A percentile compares a stretch with the other conserved stretches of the same genome.
Conservation (phyloP, 169 alveolate genomes). For the Amoebophrya sp. region DNA sequence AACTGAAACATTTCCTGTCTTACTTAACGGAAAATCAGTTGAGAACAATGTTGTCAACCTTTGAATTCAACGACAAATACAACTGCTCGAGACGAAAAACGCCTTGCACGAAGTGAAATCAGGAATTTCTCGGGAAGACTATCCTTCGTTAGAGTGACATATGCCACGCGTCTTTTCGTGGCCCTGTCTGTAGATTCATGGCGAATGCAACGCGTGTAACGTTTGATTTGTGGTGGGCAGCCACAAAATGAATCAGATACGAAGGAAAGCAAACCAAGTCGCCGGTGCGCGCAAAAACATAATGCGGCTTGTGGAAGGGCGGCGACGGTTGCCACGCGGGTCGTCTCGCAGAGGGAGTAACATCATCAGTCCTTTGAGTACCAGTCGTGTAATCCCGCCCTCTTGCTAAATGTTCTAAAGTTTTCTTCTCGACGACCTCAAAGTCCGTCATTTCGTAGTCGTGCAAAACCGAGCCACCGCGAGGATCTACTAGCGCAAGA, state of each 20-base stretch:
- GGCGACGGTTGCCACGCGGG: not conserved
- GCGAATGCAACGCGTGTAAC: not conserved
- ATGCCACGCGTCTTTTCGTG: not conserved
- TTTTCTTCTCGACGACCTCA: not conserved
- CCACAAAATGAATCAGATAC: not conserved
- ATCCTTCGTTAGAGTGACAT: too few species aligned
- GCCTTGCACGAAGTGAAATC: too few species aligned
- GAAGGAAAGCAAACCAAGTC: not conserved
- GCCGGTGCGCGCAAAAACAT: not conserved
- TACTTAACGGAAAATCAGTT: too few species aligned
- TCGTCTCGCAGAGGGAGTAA: not conserved
- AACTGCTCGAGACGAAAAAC: too few species aligned
- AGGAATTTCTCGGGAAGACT: too few species aligned
- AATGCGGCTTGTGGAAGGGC: not conserved
- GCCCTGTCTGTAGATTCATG: not conserved
- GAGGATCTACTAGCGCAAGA: not conserved
- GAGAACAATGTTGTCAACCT: too few species aligned
- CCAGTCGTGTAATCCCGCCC: not conserved
- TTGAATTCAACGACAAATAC: too few species aligned
- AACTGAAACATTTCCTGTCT: too few species aligned
- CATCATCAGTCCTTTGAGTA: not conserved
- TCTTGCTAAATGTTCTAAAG: not conserved
- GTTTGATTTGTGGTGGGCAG: not conserved
- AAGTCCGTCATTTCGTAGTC: not conserved
- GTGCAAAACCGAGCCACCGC: not conserved